Evolutionary conservation across 495 filamentous ascomycete genomes (phyloP), one percentile per base, ranked within the genome.

Genomic region (Aspergillus bertholletiae): DNA sequence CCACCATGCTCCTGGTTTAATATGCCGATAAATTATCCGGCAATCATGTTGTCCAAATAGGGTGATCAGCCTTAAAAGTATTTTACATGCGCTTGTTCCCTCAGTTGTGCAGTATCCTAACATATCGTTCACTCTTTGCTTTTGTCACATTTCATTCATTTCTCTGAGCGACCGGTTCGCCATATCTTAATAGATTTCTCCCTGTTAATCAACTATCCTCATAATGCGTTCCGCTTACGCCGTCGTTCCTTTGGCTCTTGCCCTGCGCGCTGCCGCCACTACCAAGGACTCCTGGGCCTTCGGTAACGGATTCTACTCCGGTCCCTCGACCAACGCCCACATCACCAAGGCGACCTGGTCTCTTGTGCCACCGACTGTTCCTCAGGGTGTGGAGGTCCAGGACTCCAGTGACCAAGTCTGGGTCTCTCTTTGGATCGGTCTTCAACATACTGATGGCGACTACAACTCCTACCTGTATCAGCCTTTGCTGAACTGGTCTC

Each of bases 311-410:
- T 62, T 62, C 55, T 62, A 55, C 37, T 45, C 51, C 32, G 59
- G 59, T 2, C 59, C 59, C 20, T 41, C 55, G 15, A 44, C 55
- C 3, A 49, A 46, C 37, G 37, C 55, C 12, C 46, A 46, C 17
- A 62, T 62, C 48, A 55, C 55, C 55, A 58, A 62, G 48, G 59
- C 59, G 2, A 62, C 59, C n/a, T 58, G 54, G 20, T 62, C 59
- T 9, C 53, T 62, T 27, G 27, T 51, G 12, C 55, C 59, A n/a
- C 59, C 59, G 4, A 34, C 51, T 12, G 59, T 58, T 15, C 59
- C 59, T 3, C 26, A 40, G 5, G 48, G 48, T 12, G 41, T 21
- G 5, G 50, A 23, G 6, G 55, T 49, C 7, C 32, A 45, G 8
- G 45, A 54, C 15, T 4, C 35, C 15, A 11, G n/a, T 18, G 59